Evolutionary conservation across 2,329 filamentous ascomycete species (phyloP), one percentile per base, ranked within the genome.

Genomic region (Zymoseptoria crescenta): DNA sequence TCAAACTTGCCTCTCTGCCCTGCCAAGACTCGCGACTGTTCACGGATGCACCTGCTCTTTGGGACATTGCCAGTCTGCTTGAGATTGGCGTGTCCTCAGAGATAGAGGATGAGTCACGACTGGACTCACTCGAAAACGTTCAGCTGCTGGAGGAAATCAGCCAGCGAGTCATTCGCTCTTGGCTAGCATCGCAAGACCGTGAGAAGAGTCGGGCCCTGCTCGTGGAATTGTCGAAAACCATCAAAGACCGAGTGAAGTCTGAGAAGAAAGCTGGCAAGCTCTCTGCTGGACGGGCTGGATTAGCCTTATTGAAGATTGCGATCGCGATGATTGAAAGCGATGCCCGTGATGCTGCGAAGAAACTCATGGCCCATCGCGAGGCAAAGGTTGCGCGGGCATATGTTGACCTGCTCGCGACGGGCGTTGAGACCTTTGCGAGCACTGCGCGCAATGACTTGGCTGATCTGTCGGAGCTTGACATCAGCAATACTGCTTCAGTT

Each of bases 131-230:
- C 21, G 41, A 49, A 1, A 59, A 48, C 27, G 6, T 59, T 20
- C n/a, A 30, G n/a, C 49, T 59, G 9, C 19, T 59, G 19, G 52
- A 59, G 28, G 52, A 55, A 28, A n/a, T 59, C 7, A 48, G 24
- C 13, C 27, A 29, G 7, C 28, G 8, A 9, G 19, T 30, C 10
- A 13, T 59, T 16, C 30, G 29, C 8, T 55, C 49, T 7, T 52
- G 45, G 53, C 16, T 59, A 27, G 45, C 41, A 21, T 28, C 53
- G n/a, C 57, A 55, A 45, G 53, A 55, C 49, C 49, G 51, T 28
- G 20, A 59, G 29, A 59, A 52, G 13, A 54, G 41, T 27, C 57
- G 48, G 6, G 48, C 35, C 10, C 19, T 41, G 5, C 28, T 59
- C 19, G 45, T 52, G 20, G 28, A 52, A 10, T 19, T 52, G 7